These are phyloP conservation scores for Periconia sp. DNA, from an alignment of 2,329 filamentous ascomycete genomes.

Conservation along the genomic window DNA sequence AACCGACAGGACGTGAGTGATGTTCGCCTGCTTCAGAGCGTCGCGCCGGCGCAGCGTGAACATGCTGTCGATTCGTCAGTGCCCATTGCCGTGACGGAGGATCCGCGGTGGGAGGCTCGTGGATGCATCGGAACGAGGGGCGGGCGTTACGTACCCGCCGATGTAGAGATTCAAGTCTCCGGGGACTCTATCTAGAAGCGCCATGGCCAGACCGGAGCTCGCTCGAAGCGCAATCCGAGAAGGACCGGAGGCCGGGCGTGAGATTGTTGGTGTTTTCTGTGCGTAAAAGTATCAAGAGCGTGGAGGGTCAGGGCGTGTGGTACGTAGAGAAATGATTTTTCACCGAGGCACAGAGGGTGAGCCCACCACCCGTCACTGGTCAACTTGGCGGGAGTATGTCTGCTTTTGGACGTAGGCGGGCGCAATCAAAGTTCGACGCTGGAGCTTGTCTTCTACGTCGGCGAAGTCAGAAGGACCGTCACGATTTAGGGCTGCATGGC, in stretches of 20 bases:
- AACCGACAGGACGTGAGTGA: constrained; percentile 92
- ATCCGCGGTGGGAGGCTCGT: constrained; percentile 15
- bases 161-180: constrained; percentile 76
- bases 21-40: constrained; percentile 72
- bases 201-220: constrained; percentile 51
- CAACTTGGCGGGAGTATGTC: constrained; percentile 18
- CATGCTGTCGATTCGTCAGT: constrained; percentile 62
- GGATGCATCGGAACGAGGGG: constrained; percentile 22
- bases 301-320: constrained; percentile 21
- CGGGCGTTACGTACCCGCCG: constrained; percentile 68
- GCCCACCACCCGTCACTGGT: constrained; percentile 12
- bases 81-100: constrained; percentile 15
- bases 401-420: constrained; percentile 9
- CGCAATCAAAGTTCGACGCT: not conserved
- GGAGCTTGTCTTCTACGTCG: constrained; percentile 4
- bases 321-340: constrained; percentile 26
- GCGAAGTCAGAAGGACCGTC: constrained; percentile 2
- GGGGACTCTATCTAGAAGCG: constrained; percentile 69
- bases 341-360: constrained; percentile 23
- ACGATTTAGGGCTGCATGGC: constrained; percentile 5
- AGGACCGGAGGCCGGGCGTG: constrained; percentile 23
- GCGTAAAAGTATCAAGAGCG: constrained; percentile 11
- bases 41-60: constrained; percentile 77
- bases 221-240: constrained; percentile 8
- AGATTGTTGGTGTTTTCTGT: constrained; percentile 21